Evolutionary conservation across 78 protist species (phyloP).

Genomic region (Tieghemostelium lacteum): DNA sequence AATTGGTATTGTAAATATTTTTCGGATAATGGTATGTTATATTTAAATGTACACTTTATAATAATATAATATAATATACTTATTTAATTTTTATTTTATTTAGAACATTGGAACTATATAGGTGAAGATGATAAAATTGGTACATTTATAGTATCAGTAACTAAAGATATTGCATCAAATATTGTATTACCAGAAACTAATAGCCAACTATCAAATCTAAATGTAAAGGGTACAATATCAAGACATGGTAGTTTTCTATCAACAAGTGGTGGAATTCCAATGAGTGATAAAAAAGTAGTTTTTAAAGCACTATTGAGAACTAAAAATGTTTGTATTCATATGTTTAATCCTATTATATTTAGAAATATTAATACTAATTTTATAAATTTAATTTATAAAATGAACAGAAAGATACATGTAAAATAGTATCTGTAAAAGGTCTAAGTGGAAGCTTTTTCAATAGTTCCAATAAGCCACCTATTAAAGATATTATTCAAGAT

Average conservation of each 20-base stretch:
- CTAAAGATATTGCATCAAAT: conserved; percentile 10
- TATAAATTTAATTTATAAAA: not conserved
- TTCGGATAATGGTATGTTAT: conserved; percentile 1
- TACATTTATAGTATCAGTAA: conserved; percentile 31
- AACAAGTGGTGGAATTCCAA: not conserved
- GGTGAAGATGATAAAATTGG: conserved; percentile 63
- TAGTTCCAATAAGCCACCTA: conserved; percentile 20
- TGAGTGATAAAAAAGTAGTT: conserved; percentile 13
- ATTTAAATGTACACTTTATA: too few species aligned
- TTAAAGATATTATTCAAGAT: conserved; percentile 38
- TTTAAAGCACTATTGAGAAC: conserved; percentile 50
- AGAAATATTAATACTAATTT: not conserved
- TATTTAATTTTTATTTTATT: too few species aligned
- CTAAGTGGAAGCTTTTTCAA: conserved; percentile 5
- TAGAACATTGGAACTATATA: conserved; percentile 50
- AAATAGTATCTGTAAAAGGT: conserved; percentile 11
- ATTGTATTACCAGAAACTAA: not conserved
- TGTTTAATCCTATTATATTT: not conserved
- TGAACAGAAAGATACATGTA: conserved; percentile 16
- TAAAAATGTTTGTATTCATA: conserved; percentile 8
- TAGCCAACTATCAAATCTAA: not conserved
- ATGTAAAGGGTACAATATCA: not conserved
- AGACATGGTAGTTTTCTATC: not conserved
- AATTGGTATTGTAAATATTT: conserved; percentile 71
- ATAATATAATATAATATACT: too few species aligned